Conservation (phyloP, 2,329 filamentous ascomycete genomes). For the Plectosphaerella sp. region DNA sequence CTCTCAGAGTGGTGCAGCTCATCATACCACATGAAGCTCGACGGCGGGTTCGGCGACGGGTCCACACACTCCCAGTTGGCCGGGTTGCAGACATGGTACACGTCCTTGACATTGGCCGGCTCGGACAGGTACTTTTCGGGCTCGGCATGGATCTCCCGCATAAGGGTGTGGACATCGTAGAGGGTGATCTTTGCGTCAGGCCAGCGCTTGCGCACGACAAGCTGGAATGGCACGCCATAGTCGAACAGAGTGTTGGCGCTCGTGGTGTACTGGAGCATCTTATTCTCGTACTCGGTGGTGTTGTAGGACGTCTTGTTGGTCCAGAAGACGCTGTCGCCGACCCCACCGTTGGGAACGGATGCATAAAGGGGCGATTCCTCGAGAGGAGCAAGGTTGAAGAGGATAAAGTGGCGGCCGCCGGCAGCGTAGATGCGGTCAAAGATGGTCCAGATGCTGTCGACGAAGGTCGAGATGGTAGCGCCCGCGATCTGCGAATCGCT, state of each 20-base stretch:
- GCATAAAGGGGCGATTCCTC: slow-evolving; percentile 66
- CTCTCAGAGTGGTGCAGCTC: slow-evolving; percentile 67
- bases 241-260: slow-evolving; percentile 43
- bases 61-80: slow-evolving; percentile 26
- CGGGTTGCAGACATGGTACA: slow-evolving; percentile 47
- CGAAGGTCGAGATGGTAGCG: slow-evolving; percentile 59
- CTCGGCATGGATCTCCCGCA: slow-evolving; percentile 60
- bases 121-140: slow-evolving; percentile 58
- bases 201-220: slow-evolving; percentile 40
- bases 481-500: slow-evolving; percentile 56
- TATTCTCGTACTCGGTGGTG: slow-evolving; percentile 38
- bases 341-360: slow-evolving; percentile 34
- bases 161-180: slow-evolving; percentile 62
- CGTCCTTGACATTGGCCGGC: slow-evolving; percentile 58
- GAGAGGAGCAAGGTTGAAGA: slow-evolving; percentile 66
- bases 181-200: slow-evolving; percentile 58
- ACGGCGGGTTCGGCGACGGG: slow-evolving; percentile 32
- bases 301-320: slow-evolving; percentile 39
- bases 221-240: slow-evolving; percentile 44
- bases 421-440: slow-evolving; percentile 60
- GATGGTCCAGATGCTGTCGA: slow-evolving; percentile 62
- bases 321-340: slow-evolving; percentile 40
- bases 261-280: slow-evolving; percentile 41
- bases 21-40: slow-evolving; percentile 69
- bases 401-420: slow-evolving; percentile 66